Base-by-base conservation (phyloP, 2,329 filamentous ascomycete genomes). In the Alternaria sp. region DNA sequence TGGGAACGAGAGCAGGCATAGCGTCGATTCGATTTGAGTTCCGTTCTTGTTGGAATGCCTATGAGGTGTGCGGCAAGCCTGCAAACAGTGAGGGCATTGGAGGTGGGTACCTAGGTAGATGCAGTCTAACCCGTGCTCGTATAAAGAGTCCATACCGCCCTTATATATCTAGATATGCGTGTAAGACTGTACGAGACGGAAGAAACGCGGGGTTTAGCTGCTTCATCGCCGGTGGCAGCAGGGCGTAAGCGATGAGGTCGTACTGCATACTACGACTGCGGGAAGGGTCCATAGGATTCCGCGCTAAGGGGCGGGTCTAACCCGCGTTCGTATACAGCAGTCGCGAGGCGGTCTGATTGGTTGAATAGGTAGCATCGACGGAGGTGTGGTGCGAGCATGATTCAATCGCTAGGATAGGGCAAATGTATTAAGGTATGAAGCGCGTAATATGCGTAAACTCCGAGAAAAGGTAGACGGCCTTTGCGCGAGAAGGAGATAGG, bases 1-100 rank as follows among this genome's bases (percentile, higher is more conserved):
- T 57, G 44, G 67, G 50, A 32, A 69, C 59, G 26, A 64, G 25
- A 23, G 67, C 59, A 19, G 69, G 62, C 70, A 76, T 75, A 26
- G n/a, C 23, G n/a, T 12, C 6, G 15, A 7, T 40, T 40, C 9
- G 5, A 40, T 17, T 40, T 6, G 36, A 11, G 4, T 10, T 6
- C 5, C n/a, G 36, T 40, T 40, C 36, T 40, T 17, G 5, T 1
- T 17, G 3, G 0, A 40, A n/a, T 5, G 4, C 36, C n/a, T 40
- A 17, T 3, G n/a, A 40, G 36, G 36, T 6, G 3, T 40, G 36
- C 36, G 3, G 2, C 36, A 40, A 40, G 36, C 3, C 5, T 40
- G n/a, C n/a, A 2, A 11, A 40, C 15, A 40, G 36, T 0, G 9
- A 40, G 5, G n/a, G 9, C 4, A 17, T 40, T 40, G 36, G n/a